Evolutionary conservation across 805 yeast genomes (phyloP).

Genomic region (Saccharomyces mikatae): DNA sequence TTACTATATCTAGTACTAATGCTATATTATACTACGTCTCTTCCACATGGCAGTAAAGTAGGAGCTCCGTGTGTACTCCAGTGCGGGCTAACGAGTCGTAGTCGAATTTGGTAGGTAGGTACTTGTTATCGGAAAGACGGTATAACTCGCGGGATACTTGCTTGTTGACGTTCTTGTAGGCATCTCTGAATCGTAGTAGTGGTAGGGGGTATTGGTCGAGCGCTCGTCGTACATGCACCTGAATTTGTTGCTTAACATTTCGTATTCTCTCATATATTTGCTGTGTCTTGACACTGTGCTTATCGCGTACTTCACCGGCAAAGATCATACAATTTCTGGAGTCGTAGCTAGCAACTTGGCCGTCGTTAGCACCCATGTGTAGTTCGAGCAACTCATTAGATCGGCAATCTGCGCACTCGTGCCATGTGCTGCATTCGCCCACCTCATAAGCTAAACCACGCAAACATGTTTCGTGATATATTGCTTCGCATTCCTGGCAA

Average conservation of each 20-base stretch:
- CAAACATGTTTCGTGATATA: constrained; percentile 22
- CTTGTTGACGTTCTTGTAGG: constrained; percentile 56
- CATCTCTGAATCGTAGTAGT: constrained; percentile 17
- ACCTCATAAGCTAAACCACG: constrained; percentile 17
- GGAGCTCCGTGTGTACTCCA: constrained; percentile 6
- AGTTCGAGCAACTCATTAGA: background rate
- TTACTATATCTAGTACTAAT: background rate
- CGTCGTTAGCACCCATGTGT: background rate
- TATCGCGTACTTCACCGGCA: constrained; percentile 7
- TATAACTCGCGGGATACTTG: constrained; percentile 55
- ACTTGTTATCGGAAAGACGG: constrained; percentile 23
- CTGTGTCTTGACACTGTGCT: constrained; percentile 2
- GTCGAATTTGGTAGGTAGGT: constrained; percentile 7
- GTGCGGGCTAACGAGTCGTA: constrained; percentile 13
- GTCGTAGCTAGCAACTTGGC: background rate
- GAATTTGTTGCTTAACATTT: constrained; percentile 49
- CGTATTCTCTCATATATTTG: constrained; percentile 4
- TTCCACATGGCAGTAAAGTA: background rate
- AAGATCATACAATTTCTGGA: constrained; percentile 1
- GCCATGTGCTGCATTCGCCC: constrained; percentile 15
- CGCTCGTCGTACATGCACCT: constrained; percentile 45
- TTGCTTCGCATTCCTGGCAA: constrained; percentile 12
- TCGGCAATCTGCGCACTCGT: constrained; percentile 16
- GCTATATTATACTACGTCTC: background rate
- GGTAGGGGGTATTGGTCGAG: constrained; percentile 37